Evolutionary conservation across 2,329 filamentous ascomycete genomes (phyloP), one percentile per base, ranked within the genome.

Genomic region (Tothia fuscella): DNA sequence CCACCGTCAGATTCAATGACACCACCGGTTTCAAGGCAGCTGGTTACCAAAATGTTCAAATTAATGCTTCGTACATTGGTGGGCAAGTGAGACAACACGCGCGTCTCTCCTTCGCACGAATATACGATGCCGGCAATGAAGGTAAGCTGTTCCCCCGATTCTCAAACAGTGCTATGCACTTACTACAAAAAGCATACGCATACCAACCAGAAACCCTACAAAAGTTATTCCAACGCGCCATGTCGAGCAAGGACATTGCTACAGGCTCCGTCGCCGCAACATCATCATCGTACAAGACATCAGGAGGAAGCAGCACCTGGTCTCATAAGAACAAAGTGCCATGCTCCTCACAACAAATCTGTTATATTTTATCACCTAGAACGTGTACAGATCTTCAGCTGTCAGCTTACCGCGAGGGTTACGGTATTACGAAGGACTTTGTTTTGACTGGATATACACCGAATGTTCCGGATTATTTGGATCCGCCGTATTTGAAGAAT

Each of bases 161-260:
- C 5, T 4, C 32, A 34, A 29, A 29, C 16, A 7, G n/a, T n/a
- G 13, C n/a, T 34, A 4, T 19, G 32, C 5, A 34, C 4, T 34
- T 17, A 16, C 19, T 14, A 24, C 4, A 36, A 4, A 3, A 67
- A 67, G 12, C 62, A 66, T 0, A 36, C 21, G 34, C 34, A 24
- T 75, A 74, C 49, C 70, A 75, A 49, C 72, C 72, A 0, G 61
- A 74, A 48, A 70, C 70, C 0, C 62, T 67, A 2, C 71, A 67
- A 37, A 57, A 68, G 46, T 67, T 76, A 35, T 76, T 76, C 53
- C 59, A 64, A 19, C 69, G 73, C 4, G 64, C 65, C 1, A 60
- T 73, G 33, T 60, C 67, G 39, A 65, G 67, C 36, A 60, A 56
- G 12, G 73, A 76, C 44, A 61, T 79, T 35, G 68, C 71, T 1